phyloP scores from a whole-genome alignment of 1,284 basidiomycete species.

The Malassezia pachydermatis region DNA sequence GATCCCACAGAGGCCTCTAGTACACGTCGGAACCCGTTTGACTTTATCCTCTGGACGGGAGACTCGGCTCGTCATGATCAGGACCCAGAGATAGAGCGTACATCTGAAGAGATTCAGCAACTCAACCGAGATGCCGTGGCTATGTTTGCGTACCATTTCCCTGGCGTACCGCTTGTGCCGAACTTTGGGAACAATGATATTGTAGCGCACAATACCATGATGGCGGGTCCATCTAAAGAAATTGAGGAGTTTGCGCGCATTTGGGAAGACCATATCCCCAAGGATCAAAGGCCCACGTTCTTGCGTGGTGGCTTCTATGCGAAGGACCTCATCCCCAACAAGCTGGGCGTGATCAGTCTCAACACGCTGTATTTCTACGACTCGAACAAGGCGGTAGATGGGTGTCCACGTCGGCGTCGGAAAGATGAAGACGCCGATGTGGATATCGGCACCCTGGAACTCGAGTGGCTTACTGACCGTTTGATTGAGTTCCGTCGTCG shows the following conservation, averaged over 20 bases:
- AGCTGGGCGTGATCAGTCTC: slow-evolving; percentile 69
- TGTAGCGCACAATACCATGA: slow-evolving; percentile 49
- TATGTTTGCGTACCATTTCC: slow-evolving; percentile 65
- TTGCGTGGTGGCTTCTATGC: slow-evolving; percentile 64
- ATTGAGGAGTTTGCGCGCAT: slow-evolving; percentile 58
- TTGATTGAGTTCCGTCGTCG: slow-evolving; percentile 61
- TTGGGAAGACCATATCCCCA: slow-evolving; percentile 74
- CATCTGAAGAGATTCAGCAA: slow-evolving; percentile 67
- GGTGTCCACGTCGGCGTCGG: slow-evolving; percentile 36
- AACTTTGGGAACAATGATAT: slow-evolving; percentile 60
- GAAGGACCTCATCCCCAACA: slow-evolving; percentile 66
- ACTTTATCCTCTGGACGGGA: slow-evolving; percentile 76
- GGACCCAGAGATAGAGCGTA: slow-evolving; percentile 68
- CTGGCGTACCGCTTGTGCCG: slow-evolving; percentile 70
- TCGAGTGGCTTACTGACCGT: slow-evolving; percentile 81
- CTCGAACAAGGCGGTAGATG: slow-evolving; percentile 66
- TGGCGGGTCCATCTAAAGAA: slow-evolving; percentile 65
- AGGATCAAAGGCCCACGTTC: slow-evolving; percentile 59
- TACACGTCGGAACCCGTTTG: slow-evolving; percentile 53
- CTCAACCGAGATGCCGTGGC: slow-evolving; percentile 62
- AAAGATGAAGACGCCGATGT: slow-evolving; percentile 7
- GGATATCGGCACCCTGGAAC: slow-evolving; percentile 35
- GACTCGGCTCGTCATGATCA: slow-evolving; percentile 87
- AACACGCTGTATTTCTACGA: slow-evolving; percentile 91
- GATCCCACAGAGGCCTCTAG: background rate